These are phyloP conservation scores for Magnolia kwangsiensis DNA, from an alignment of 164 flowering plant genomes.

Conservation along the genomic window DNA sequence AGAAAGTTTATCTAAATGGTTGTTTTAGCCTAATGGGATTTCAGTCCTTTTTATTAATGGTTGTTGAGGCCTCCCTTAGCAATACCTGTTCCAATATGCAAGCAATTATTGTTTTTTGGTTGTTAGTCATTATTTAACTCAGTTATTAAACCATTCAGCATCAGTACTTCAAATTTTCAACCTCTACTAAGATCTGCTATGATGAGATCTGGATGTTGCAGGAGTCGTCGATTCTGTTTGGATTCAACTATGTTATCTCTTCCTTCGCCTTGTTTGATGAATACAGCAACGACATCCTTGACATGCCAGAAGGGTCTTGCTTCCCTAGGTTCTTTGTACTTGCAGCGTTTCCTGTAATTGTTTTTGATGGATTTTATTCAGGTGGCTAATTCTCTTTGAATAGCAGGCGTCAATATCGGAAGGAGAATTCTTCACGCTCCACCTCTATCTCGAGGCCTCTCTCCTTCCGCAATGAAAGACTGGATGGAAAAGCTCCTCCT, in stretches of 20 bases:
- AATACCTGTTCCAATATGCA: not conserved
- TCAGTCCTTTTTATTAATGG: not conserved
- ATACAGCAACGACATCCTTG: constrained; percentile 83
- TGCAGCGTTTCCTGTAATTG: not conserved
- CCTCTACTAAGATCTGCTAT: not conserved
- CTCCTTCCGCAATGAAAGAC: constrained; percentile 36
- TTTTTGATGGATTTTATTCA: not conserved
- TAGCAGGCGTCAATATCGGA: constrained; percentile 61
- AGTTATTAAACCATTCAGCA: not conserved
- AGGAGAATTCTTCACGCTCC: constrained; percentile 25
- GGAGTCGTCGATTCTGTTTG: constrained; percentile 73
- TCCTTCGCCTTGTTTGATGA: constrained; percentile 76
- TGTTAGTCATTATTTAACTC: not conserved
- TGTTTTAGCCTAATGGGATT: no score
- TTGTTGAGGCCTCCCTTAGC: not conserved
- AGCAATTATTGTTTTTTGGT: not conserved
- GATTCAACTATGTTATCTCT: constrained; percentile 66
- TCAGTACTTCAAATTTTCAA: not conserved
- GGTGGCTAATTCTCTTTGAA: constrained; percentile 13
- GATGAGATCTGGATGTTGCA: constrained; percentile 19
- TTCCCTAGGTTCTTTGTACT: constrained; percentile 59
- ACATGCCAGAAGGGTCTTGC: constrained; percentile 81
- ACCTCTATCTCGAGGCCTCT: constrained; percentile 46
- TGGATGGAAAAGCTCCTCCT: constrained; percentile 27
- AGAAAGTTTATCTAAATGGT: no score